A percentile compares a stretch with the other conserved stretches of the same genome.
Conservation (phyloP, 2,329 filamentous ascomycete species). For the Colletotrichum limetticola region DNA sequence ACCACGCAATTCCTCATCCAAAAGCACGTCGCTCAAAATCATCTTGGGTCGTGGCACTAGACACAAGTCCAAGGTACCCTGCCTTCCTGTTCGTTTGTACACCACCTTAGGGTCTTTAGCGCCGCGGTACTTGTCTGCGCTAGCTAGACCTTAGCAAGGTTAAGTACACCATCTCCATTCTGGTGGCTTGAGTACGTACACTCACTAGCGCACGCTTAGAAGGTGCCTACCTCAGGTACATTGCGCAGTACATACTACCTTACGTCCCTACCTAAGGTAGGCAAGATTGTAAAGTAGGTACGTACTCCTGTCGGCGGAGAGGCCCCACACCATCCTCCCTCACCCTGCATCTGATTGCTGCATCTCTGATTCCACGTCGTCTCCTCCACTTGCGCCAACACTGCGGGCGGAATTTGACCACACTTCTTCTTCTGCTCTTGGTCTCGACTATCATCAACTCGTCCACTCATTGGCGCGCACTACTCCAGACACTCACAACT, state of each 20-base stretch:
- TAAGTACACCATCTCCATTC: neutral
- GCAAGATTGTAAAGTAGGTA: too few species aligned
- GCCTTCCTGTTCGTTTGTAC: too few species aligned
- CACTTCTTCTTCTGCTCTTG: neutral
- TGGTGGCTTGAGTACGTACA: neutral
- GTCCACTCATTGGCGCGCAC: constrained; percentile 10
- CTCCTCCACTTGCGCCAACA: constrained; percentile 21
- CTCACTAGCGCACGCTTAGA: neutral
- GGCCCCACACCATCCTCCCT: constrained; percentile 11
- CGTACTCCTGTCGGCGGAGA: neutral
- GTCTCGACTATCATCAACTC: neutral
- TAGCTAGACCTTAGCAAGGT: neutral
- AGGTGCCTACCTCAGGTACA: too few species aligned
- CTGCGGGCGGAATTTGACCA: constrained; percentile 11
- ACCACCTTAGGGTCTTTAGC: neutral
- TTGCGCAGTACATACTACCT: too few species aligned
- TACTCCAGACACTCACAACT: neutral
- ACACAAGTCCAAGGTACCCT: neutral
- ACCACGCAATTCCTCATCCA: neutral
- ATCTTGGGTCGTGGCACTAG: neutral
- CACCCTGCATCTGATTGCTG: constrained; percentile 29
- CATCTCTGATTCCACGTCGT: constrained; percentile 34
- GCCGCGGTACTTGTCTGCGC: neutral
- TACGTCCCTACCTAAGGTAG: too few species aligned
- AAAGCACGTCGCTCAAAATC: neutral